phyloP scores from a whole-genome alignment of 306 rosid genomes.

The Prunus dulcis region DNA sequence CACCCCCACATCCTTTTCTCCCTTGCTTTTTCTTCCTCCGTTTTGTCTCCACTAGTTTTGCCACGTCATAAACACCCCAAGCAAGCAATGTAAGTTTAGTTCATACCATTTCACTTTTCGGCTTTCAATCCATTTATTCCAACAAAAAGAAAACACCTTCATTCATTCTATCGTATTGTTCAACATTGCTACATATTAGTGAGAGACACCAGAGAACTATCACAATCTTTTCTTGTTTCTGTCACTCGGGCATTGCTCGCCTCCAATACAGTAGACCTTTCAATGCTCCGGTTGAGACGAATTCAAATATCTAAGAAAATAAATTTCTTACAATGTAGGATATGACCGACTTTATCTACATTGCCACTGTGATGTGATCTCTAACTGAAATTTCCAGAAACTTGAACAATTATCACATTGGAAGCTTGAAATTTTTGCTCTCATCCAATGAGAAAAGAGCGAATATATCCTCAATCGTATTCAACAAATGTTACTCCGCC shows the following conservation, averaged over 20 bases:
- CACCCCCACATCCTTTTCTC: constrained; percentile 21
- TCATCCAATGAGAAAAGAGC: neutral
- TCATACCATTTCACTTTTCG: neutral
- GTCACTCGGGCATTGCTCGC: neutral
- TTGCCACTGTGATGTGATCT: neutral
- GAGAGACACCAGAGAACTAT: too few relatives aligned
- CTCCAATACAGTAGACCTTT: neutral
- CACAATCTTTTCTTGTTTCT: constrained; percentile 5
- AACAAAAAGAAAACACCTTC: neutral
- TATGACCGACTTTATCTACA: neutral
- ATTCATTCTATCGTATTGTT: neutral
- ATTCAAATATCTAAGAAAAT: neutral
- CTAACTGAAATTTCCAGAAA: neutral
- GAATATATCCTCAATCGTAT: neutral
- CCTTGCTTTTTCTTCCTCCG: neutral
- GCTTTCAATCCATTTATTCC: neutral
- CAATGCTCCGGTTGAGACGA: neutral
- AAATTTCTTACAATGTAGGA: too few relatives aligned
- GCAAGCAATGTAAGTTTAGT: neutral
- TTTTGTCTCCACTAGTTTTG: constrained; percentile 23
- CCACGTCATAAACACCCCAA: constrained; percentile 8
- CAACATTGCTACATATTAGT: neutral
- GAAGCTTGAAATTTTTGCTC: neutral
- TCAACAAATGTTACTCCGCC: neutral
- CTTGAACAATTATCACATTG: neutral